phyloP scores from a whole-genome alignment of 768 basidiomycete species.

The Amanita polypyramis region DNA sequence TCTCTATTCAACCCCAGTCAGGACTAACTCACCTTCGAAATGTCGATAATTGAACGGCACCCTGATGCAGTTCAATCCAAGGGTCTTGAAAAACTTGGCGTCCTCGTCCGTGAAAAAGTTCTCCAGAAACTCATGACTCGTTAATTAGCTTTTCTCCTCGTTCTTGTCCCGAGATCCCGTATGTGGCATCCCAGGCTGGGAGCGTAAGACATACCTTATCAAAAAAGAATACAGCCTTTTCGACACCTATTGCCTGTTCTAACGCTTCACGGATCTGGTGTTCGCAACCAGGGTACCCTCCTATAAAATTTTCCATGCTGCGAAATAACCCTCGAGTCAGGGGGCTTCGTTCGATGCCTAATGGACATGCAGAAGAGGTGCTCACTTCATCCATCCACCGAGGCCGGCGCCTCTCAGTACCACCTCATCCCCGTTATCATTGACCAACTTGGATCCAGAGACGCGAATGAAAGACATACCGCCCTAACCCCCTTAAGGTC shows the following conservation, averaged over 20 bases:
- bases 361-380: background rate
- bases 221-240: too few species aligned
- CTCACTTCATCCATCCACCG: conserved; percentile 83
- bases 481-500: too few species aligned
- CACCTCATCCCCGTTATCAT: conserved; percentile 44
- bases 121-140: conserved; percentile 72
- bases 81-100: conserved; percentile 65
- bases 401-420: conserved; percentile 67
- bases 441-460: conserved; percentile 48
- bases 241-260: too few species aligned
- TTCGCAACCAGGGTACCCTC: conserved; percentile 76
- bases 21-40: conserved; percentile 41
- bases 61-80: conserved; percentile 75
- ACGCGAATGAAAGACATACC: conserved; percentile 46
- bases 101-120: conserved; percentile 76
- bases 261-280: conserved; percentile 66
- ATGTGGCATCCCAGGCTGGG: too few species aligned
- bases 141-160: too few species aligned
- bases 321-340: background rate
- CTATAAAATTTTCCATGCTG: conserved; percentile 74
- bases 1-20: too few species aligned
- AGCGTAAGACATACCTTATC: too few species aligned
- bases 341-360: background rate
- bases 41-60: conserved; percentile 67
- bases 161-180: too few species aligned